These are phyloP conservation scores for Achlya hypogyna DNA, from an alignment of 352 stramenopile species.

Conservation along the genomic window DNA sequence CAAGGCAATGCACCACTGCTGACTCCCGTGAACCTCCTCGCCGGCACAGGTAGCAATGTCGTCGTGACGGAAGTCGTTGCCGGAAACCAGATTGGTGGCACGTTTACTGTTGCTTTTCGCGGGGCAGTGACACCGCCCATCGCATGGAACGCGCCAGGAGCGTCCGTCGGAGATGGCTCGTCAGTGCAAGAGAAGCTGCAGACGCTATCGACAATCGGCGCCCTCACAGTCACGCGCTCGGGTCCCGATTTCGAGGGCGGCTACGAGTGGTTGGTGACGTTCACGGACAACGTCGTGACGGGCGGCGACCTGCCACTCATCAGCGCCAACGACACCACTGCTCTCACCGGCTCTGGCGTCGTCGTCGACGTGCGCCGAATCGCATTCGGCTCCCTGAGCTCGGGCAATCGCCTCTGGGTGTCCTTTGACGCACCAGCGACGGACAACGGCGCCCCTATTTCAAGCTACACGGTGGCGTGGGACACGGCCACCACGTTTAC, in stretches of 20 bases:
- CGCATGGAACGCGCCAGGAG: conserved; percentile 37
- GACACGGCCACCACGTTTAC: conserved; percentile 48
- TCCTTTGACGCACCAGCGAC: conserved; percentile 55
- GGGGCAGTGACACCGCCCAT: conserved; percentile 34
- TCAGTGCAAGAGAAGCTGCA: conserved; percentile 70
- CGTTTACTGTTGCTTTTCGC: conserved; percentile 49
- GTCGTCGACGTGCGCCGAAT: conserved; percentile 43
- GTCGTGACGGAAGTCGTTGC: conserved; percentile 54
- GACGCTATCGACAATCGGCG: conserved; percentile 41
- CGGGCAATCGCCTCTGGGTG: conserved; percentile 62
- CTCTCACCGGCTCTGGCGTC: conserved; percentile 33
- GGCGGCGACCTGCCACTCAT: conserved; percentile 10
- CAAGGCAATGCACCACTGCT: conserved; percentile 52
- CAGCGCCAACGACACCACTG: neutral
- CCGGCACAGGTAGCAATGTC: conserved; percentile 49
- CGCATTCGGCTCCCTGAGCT: conserved; percentile 53
- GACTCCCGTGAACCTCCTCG: conserved; percentile 45
- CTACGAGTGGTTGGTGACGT: conserved; percentile 20
- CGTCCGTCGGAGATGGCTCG: conserved; percentile 36
- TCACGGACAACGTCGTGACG: conserved; percentile 12
- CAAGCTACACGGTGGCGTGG: conserved; percentile 56
- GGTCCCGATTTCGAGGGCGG: conserved; percentile 21
- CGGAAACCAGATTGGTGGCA: conserved; percentile 52
- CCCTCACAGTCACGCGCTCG: conserved; percentile 34
- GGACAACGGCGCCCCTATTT: conserved; percentile 58